Percentiles rank a stretch among this genome's conserved stretches.
Conservation (phyloP, 139 green algal species). For the Gonium pectorale region DNA sequence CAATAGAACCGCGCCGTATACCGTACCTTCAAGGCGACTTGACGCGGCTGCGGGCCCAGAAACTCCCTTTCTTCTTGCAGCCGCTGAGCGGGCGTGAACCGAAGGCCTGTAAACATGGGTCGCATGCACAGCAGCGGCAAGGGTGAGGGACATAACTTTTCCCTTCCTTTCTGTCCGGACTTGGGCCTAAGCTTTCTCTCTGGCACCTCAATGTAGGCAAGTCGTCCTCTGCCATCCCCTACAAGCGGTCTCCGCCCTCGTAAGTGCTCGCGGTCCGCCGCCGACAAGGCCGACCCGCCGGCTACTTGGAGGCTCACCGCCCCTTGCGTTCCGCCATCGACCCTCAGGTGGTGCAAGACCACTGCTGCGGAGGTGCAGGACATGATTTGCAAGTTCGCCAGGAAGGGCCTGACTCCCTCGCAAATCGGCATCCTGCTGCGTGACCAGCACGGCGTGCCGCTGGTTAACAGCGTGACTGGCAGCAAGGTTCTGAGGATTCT, state of each 20-base stretch:
- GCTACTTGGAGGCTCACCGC: too few relatives aligned
- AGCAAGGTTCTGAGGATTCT: slow-evolving; percentile 98
- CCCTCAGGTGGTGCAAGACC: slow-evolving; percentile 67
- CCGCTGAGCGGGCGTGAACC: slow-evolving; percentile 29
- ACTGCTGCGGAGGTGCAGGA: slow-evolving; percentile 78
- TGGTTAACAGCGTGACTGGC: slow-evolving; percentile 89
- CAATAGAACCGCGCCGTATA: too few relatives aligned
- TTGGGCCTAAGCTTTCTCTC: too few relatives aligned
- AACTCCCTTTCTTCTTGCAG: slow-evolving; percentile 21
- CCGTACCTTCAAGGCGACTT: too few relatives aligned
- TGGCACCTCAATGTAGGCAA: slow-evolving; percentile 33
- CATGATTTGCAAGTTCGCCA: slow-evolving; percentile 96
- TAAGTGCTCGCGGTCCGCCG: too few relatives aligned
- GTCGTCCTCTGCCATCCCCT: slow-evolving; percentile 91
- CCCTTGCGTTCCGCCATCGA: too few relatives aligned
- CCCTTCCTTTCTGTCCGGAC: too few relatives aligned
- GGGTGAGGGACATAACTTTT: slow-evolving; percentile 55
- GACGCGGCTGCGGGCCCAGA: too few relatives aligned
- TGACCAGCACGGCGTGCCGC: slow-evolving; percentile 94
- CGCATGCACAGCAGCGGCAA: slow-evolving; percentile 95
- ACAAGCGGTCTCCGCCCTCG: slow-evolving; percentile 91
- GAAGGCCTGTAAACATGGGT: slow-evolving; percentile 84
- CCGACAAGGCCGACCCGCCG: too few relatives aligned
- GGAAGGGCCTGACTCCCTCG: slow-evolving; percentile 98
- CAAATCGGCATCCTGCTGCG: slow-evolving; percentile 98